These are phyloP conservation scores for Cytospora schulzeri DNA, from an alignment of 2,329 filamentous ascomycete species.

Conservation along the genomic window DNA sequence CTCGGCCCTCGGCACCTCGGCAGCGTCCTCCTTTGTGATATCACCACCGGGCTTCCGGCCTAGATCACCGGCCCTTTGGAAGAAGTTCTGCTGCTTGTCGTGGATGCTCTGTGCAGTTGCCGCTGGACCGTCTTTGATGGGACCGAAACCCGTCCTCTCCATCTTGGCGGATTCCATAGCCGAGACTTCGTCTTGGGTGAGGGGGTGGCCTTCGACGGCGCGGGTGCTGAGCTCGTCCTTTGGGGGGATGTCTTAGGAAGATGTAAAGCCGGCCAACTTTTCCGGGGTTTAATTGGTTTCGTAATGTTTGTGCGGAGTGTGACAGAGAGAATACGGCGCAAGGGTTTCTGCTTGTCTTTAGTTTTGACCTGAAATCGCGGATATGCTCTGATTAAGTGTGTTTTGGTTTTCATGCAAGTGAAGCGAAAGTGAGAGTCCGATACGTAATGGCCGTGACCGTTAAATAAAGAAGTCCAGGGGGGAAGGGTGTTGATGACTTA, in stretches of 20 bases:
- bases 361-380: too few species aligned
- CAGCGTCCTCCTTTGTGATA: slow-evolving; percentile 34
- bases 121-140: slow-evolving; percentile 38
- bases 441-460: too few species aligned
- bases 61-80: slow-evolving; percentile 35
- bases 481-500: not conserved
- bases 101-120: slow-evolving; percentile 39
- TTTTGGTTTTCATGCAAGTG: too few species aligned
- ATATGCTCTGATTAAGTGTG: too few species aligned
- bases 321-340: not conserved
- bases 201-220: not conserved
- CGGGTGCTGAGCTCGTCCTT: slow-evolving; percentile 9
- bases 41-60: slow-evolving; percentile 34
- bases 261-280: not conserved
- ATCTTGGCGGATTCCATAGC: slow-evolving; percentile 30
- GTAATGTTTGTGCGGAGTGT: not conserved
- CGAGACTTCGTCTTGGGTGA: not conserved
- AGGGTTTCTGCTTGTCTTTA: too few species aligned
- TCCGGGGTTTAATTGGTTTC: not conserved
- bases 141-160: slow-evolving; percentile 36
- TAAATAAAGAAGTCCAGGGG: not conserved
- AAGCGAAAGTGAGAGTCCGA: too few species aligned
- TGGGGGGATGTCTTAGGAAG: not conserved
- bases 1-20: slow-evolving; percentile 7
- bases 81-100: slow-evolving; percentile 39